Base-by-base conservation (phyloP, 306 rosid species). In the Vachellia pachyceras region DNA sequence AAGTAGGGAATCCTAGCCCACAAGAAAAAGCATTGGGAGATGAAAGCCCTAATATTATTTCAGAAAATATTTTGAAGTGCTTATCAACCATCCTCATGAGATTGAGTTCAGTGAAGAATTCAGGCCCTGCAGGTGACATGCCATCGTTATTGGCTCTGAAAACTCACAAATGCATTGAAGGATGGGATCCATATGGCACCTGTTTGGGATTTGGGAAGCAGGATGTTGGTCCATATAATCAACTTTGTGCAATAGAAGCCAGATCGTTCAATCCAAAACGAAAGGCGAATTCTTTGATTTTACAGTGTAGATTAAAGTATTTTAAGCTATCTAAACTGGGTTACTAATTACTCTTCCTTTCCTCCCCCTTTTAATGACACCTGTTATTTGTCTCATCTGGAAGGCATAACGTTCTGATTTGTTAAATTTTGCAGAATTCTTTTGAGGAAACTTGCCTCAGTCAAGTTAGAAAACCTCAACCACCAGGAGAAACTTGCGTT, bases 401-500 rank as follows among this genome's bases (percentile, higher is more conserved):
- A 58, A 72, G 50, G 76, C 40, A 17, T 10, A 78, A 4, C 44
- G 36, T 44, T 78, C 68, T 74, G 71, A 35, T 89, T 69, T 74
- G 73, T 63, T 36, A 40, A 82, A 85, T 57, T 79, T 63, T 85
- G 84, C 92, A 95, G 99, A 83, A 79, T 91, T 78, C 92, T 93
- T 36, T 83, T 91, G 1, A 88, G 94, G 82, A 93, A 90, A 89
- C 90, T 95, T 81, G 91, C 91, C 55, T 82, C 93, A 41, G 96
- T 88, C 82, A 90, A 88, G 81, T 83, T 95, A 69, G 86, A 87
- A 78, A 83, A 69, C 52, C 99, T 90, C 75, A 86, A 82, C 20
- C 96, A 90, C 82, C 99, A 93, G 82, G 97, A 93, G 88, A 93
- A 95, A 85, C 97, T 95, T 72, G 98, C 99, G 3, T 95, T 95